Conservation (phyloP, 2,329 filamentous ascomycete genomes). For the Trichoderma polysporum region DNA sequence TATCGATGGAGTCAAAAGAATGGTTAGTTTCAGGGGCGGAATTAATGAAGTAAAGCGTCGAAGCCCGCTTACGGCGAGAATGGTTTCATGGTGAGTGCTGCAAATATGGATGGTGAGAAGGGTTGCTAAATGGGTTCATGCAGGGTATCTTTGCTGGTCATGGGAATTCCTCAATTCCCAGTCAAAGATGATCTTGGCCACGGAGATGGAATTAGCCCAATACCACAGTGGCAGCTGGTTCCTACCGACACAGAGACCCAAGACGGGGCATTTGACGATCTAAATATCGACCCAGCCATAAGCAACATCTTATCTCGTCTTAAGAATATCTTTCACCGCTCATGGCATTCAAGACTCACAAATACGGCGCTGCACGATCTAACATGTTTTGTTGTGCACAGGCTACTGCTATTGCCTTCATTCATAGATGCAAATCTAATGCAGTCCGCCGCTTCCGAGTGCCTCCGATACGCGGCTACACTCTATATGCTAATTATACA, state of each 20-base stretch:
- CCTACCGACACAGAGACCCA: neutral
- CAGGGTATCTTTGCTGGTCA: conserved; percentile 13
- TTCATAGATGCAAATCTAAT: neutral
- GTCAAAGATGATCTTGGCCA: neutral
- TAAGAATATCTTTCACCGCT: neutral
- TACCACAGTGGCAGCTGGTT: conserved; percentile 4
- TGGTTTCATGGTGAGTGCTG: conserved; percentile 9
- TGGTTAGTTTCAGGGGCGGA: conserved; percentile 1
- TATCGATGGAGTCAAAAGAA: conserved; percentile 6
- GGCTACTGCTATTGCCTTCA: neutral
- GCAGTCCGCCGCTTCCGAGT: neutral
- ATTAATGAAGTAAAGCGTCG: neutral
- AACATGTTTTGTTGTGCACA: conserved; percentile 11
- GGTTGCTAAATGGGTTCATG: neutral
- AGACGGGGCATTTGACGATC: neutral
- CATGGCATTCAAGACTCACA: neutral
- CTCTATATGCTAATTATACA: conserved; percentile 15
- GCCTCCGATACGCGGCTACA: conserved; percentile 7
- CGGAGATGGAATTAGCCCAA: neutral
- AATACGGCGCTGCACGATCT: conserved; percentile 7
- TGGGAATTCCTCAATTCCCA: conserved; percentile 6
- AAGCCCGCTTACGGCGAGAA: conserved; percentile 9
- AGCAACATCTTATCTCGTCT: neutral
- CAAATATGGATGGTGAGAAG: neutral
- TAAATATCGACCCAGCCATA: neutral